Conservation (phyloP, 805 yeast genomes). For the Yarrowia sp. region DNA sequence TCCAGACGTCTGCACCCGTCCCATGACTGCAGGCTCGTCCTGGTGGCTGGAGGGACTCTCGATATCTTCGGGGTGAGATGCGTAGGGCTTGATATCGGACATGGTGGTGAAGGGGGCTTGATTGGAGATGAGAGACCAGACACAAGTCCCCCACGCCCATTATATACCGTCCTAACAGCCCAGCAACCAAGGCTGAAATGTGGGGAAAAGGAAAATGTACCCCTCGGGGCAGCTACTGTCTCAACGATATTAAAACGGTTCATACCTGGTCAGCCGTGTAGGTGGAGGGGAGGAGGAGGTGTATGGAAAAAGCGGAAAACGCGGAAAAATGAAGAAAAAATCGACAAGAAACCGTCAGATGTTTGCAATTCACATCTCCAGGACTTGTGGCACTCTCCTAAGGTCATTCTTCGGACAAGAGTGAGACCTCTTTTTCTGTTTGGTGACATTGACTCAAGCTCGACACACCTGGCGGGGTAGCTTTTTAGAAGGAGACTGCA, state of each 20-base stretch:
- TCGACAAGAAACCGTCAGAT: too few relatives aligned
- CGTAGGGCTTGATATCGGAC: conserved; percentile 1
- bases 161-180: neutral
- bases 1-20: conserved; percentile 50
- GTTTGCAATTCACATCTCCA: too few relatives aligned
- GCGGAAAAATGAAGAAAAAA: too few relatives aligned
- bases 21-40: conserved; percentile 20
- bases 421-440: too few relatives aligned
- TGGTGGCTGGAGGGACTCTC: conserved; percentile 21
- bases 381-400: too few relatives aligned
- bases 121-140: neutral
- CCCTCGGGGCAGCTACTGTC: conserved; percentile 7
- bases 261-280: conserved; percentile 21
- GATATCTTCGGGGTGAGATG: conserved; percentile 3
- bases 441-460: too few relatives aligned
- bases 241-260: conserved; percentile 1
- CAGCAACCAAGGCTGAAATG: conserved; percentile 9
- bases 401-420: too few relatives aligned
- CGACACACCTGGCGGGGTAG: too few relatives aligned
- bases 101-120: neutral
- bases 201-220: conserved; percentile 1
- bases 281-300: too few relatives aligned
- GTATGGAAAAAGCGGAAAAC: too few relatives aligned
- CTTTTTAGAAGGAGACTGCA: too few relatives aligned
- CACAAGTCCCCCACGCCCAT: neutral